These are phyloP conservation scores for Murraya koenigii DNA, from an alignment of 345 rosid species.

Conservation along the genomic window DNA sequence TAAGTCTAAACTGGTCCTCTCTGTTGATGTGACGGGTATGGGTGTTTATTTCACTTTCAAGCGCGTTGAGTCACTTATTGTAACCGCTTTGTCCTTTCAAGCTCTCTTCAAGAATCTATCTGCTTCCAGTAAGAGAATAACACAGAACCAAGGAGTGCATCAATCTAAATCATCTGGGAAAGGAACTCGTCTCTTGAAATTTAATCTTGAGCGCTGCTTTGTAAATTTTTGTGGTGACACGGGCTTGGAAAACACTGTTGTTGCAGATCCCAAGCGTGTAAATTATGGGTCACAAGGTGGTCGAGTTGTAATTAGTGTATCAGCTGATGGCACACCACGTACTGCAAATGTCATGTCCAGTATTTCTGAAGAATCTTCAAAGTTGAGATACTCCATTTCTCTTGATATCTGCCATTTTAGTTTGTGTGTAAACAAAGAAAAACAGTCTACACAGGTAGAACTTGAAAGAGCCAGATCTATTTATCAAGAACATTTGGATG, in stretches of 20 bases:
- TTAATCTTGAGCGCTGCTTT: conserved; percentile 81
- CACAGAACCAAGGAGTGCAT: conserved; percentile 47
- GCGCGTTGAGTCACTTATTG: conserved; percentile 71
- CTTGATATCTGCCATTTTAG: conserved; percentile 77
- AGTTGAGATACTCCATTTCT: conserved; percentile 63
- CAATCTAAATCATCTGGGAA: conserved; percentile 67
- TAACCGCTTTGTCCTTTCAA: conserved; percentile 69
- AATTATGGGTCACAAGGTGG: conserved; percentile 99
- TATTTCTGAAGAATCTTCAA: conserved; percentile 49
- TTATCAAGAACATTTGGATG: conserved; percentile 73
- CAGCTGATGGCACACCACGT: conserved; percentile 81
- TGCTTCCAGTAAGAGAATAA: conserved; percentile 47
- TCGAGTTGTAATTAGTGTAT: conserved; percentile 53
- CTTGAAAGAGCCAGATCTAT: conserved; percentile 83
- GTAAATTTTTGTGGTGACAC: conserved; percentile 67
- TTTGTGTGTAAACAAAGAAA: conserved; percentile 80
- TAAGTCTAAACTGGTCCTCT: conserved; percentile 69
- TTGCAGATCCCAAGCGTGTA: conserved; percentile 90
- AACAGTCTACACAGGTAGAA: conserved; percentile 79
- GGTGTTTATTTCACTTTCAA: conserved; percentile 66
- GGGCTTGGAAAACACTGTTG: conserved; percentile 57
- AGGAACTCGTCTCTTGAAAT: conserved; percentile 69
- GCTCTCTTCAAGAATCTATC: conserved; percentile 60
- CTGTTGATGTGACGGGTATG: conserved; percentile 87
- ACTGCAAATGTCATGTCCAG: conserved; percentile 61